Percentiles rank a stretch among this genome's conserved stretches.
These are phyloP conservation scores for Luvunga scandens DNA, from an alignment of 345 rosid species.

Conservation along the genomic window DNA sequence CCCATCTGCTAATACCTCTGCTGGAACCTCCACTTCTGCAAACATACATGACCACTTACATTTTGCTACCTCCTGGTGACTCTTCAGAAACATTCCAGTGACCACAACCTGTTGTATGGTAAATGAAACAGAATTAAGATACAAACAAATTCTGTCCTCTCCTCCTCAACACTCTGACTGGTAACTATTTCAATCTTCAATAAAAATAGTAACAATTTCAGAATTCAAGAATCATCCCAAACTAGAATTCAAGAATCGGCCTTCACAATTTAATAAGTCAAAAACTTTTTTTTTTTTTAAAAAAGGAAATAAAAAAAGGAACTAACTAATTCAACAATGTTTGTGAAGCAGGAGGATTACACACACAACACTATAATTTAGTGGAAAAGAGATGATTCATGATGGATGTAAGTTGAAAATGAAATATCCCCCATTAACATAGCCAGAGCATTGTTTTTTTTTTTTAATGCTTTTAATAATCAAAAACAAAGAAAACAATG, in stretches of 20 bases:
- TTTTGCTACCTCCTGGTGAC: conserved; percentile 50
- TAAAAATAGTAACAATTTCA: background rate
- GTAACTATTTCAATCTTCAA: background rate
- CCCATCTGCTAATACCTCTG: conserved; percentile 68
- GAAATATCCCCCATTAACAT: background rate
- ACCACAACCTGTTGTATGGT: conserved; percentile 59
- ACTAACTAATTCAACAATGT: no score
- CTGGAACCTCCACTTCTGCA: conserved; percentile 95
- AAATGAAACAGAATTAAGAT: conserved; percentile 10
- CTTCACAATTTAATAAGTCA: background rate
- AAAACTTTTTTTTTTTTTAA: no score
- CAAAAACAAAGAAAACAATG: background rate
- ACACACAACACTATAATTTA: background rate
- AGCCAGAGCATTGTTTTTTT: background rate
- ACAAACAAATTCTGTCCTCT: no score
- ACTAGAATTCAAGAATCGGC: background rate
- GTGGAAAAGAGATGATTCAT: background rate
- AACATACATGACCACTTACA: conserved; percentile 94
- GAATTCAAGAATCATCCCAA: background rate
- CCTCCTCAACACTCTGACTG: no score
- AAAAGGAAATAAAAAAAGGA: background rate
- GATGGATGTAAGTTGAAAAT: background rate
- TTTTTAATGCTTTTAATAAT: background rate
- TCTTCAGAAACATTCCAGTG: conserved; percentile 62
- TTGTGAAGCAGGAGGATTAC: background rate